Conservation (phyloP, 2,329 filamentous ascomycete species). For the Fusarium foetens region DNA sequence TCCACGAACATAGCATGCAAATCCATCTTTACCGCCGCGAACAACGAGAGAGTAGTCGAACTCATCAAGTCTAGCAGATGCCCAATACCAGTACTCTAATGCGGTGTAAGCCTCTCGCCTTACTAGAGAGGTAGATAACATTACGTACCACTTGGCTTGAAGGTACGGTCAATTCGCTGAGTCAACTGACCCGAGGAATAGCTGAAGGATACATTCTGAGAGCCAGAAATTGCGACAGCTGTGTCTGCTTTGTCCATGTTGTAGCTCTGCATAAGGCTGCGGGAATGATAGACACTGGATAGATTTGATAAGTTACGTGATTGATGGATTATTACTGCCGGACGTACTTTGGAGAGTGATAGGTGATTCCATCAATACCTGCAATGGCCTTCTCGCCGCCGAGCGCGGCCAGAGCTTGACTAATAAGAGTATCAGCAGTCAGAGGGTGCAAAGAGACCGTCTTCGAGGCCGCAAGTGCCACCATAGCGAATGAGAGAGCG, state of each 20-base stretch:
- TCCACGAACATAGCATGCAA: neutral
- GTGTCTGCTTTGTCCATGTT: neutral
- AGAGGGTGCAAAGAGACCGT: neutral
- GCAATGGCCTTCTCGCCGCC: neutral
- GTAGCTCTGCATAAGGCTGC: neutral
- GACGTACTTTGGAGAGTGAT: neutral
- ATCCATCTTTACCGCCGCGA: neutral
- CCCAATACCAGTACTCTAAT: neutral
- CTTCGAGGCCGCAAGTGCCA: neutral
- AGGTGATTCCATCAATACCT: neutral
- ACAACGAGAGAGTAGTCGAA: neutral
- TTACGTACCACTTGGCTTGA: neutral
- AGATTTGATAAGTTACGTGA: neutral
- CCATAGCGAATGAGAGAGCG: neutral
- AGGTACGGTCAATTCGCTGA: neutral
- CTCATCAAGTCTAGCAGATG: neutral
- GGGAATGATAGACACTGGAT: neutral
- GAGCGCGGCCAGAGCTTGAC: neutral
- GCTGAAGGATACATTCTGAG: neutral
- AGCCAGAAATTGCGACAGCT: neutral
- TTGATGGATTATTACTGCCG: fast-evolving
- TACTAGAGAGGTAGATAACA: fast-evolving
- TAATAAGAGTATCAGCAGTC: neutral
- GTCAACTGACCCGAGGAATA: neutral
- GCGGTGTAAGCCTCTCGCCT: fast-evolving